Base-by-base conservation (phyloP, 2,329 filamentous ascomycete genomes). In the Meredithiella fracta region DNA sequence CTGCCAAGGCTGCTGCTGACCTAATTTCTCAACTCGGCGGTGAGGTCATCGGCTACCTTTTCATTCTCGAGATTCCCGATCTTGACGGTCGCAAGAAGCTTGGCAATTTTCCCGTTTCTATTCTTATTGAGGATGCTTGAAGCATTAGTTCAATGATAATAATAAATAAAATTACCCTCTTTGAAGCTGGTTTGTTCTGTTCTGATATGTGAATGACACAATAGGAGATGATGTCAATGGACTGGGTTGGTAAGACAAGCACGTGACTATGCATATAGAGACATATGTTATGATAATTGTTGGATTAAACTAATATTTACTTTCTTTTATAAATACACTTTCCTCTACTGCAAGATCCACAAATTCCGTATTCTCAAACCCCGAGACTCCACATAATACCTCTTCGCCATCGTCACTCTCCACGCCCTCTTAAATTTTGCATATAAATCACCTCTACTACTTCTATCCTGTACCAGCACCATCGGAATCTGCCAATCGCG, bases 11-110 rank as follows among this genome's bases (percentile, higher is more conserved):
- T 59, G 91, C 89, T 20, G 89, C 86, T 61, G 79, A 86, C 60
- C 83, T 98, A 59, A 86, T 97, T 63, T 77, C 82, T 68, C 82
- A 94, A 70, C 80, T 94, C 61, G 88, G 89, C 62, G 92, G 90
- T 62, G 75, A 80, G n/a, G 75, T 97, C 50, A 71, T 95, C 58
- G 91, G 88, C 63, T 97, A 86, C 71, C 73, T 96, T 60, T 98
- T 98, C 75, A 86, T 98, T 65, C 85, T 97, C 67, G 91, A 97
- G 70, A 84, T 98, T 61, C 84, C 89, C 64, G 91, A 92, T 71
- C 80, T 98, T 62, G 87, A 94, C 67, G 92, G 92, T 63, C 82
- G 88, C 63, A 84, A 89, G 60, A 92, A 94, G 77, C 84, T 98
- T 63, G 80, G 83, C 63, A 83, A 83, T 56, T 69, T 71, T 51